Percentiles rank a stretch among this genome's conserved stretches.
Conservation (phyloP, 768 basidiomycete species). For the Russula brevipes region DNA sequence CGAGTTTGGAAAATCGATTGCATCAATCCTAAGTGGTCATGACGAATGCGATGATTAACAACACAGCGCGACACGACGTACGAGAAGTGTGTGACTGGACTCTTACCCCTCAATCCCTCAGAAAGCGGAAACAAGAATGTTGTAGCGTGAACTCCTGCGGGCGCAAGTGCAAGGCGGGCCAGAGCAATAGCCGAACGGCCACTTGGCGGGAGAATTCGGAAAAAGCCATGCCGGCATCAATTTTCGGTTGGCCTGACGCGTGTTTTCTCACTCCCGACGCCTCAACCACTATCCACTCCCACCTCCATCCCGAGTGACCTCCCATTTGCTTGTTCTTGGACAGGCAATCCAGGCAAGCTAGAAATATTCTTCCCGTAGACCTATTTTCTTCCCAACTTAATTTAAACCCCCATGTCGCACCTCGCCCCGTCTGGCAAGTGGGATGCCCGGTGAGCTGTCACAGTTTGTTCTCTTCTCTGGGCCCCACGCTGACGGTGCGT, state of each 20-base stretch:
- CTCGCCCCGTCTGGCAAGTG: constrained; percentile 54
- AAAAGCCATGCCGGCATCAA: background rate
- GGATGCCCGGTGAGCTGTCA: constrained; percentile 57
- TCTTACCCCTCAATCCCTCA: no score
- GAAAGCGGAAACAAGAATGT: background rate
- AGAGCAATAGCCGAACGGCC: background rate
- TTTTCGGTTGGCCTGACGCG: background rate
- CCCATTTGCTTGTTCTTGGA: constrained; percentile 31
- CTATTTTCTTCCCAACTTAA: constrained; percentile 31
- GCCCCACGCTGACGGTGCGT: constrained; percentile 1
- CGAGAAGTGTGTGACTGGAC: background rate
- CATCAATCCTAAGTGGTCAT: no score
- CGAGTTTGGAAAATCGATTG: background rate
- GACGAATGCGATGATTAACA: background rate
- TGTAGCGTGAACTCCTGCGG: background rate
- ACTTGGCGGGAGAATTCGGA: constrained; percentile 10
- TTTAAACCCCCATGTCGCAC: constrained; percentile 43
- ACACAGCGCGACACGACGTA: background rate
- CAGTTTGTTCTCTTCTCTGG: constrained; percentile 14
- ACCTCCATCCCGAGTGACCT: constrained; percentile 20
- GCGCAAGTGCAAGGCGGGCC: background rate
- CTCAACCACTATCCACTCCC: constrained; percentile 26
- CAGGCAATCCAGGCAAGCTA: constrained; percentile 33
- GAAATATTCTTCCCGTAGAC: constrained; percentile 32
- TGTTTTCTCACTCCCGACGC: background rate